These are phyloP conservation scores for Sporothrix curviconia DNA, from an alignment of 2,329 filamentous ascomycete genomes.

Conservation along the genomic window DNA sequence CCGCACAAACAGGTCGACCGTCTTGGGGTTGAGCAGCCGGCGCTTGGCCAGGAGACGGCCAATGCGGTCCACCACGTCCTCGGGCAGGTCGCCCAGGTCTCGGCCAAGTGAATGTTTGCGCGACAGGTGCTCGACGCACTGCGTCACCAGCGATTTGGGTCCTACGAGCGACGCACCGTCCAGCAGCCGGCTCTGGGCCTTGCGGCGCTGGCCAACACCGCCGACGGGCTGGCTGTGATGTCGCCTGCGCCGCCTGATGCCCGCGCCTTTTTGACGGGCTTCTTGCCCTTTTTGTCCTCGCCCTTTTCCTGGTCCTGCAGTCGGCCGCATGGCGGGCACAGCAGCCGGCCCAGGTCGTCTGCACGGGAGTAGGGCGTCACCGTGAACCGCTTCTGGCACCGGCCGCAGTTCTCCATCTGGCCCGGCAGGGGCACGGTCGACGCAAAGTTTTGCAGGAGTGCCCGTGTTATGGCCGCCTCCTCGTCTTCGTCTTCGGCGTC, in stretches of 20 bases:
- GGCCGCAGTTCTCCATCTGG: constrained; percentile 81
- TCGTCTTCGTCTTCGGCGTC: constrained; percentile 38
- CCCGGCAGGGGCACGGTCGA: constrained; percentile 59
- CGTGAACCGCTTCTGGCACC: constrained; percentile 82
- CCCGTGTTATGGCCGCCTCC: constrained; percentile 43
- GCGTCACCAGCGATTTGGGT: constrained; percentile 59
- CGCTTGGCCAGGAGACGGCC: constrained; percentile 55
- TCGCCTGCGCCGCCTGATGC: constrained; percentile 40
- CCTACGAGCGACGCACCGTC: constrained; percentile 64
- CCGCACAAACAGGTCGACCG: constrained; percentile 51
- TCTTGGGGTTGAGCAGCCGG: constrained; percentile 47
- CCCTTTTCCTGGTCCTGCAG: constrained; percentile 60
- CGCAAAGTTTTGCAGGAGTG: constrained; percentile 39
- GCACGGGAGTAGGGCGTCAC: constrained; percentile 84
- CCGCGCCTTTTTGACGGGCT: constrained; percentile 32
- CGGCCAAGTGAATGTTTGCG: constrained; percentile 56
- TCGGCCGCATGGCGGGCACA: constrained; percentile 77
- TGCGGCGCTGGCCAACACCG: constrained; percentile 56
- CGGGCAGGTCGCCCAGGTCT: constrained; percentile 56
- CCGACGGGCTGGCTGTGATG: constrained; percentile 44
- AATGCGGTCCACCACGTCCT: constrained; percentile 50
- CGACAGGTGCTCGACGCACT: constrained; percentile 58
- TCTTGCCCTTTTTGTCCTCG: constrained; percentile 46
- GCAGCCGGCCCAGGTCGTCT: constrained; percentile 67
- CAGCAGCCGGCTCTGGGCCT: constrained; percentile 75